Evolutionary conservation across 1,139 yeast genomes (phyloP).

Genomic region (Yamadazyma atlantica): DNA sequence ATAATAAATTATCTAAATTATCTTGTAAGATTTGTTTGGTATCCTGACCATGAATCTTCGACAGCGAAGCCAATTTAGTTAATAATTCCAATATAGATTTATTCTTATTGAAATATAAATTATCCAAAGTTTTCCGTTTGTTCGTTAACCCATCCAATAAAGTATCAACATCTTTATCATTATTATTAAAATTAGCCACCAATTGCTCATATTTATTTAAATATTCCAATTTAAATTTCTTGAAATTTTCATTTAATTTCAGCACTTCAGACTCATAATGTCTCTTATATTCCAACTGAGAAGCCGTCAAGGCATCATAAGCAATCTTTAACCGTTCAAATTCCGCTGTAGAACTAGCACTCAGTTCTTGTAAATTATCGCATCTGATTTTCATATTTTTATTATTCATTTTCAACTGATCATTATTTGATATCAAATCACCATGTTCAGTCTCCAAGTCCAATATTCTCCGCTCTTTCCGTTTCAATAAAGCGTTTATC

Average conservation of each 20-base stretch:
- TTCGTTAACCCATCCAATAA: conserved; percentile 42
- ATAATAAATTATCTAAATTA: conserved; percentile 29
- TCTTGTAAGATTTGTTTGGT: conserved; percentile 35
- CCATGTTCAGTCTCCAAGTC: conserved; percentile 60
- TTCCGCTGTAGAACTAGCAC: conserved; percentile 50
- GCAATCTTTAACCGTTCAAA: conserved; percentile 57
- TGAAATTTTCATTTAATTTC: conserved; percentile 29
- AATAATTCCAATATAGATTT: conserved; percentile 46
- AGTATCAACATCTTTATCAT: conserved; percentile 47
- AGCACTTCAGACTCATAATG: conserved; percentile 44
- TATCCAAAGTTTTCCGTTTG: conserved; percentile 44
- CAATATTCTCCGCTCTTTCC: conserved; percentile 62
- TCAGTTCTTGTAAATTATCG: conserved; percentile 48
- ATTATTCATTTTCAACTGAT: conserved; percentile 45
- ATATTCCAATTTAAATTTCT: conserved; percentile 37
- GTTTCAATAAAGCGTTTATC: conserved; percentile 57
- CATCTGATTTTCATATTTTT: conserved; percentile 51
- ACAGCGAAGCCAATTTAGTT: conserved; percentile 41
- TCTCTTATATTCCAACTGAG: conserved; percentile 56
- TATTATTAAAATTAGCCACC: conserved; percentile 27
- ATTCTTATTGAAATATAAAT: conserved; percentile 48
- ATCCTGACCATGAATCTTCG: conserved; percentile 52
- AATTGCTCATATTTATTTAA: conserved; percentile 29
- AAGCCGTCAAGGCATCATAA: conserved; percentile 58
- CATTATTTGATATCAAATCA: conserved; percentile 44